phyloP scores from a whole-genome alignment of 2,329 filamentous ascomycete genomes.

The Phaeosphaeria sp. region DNA sequence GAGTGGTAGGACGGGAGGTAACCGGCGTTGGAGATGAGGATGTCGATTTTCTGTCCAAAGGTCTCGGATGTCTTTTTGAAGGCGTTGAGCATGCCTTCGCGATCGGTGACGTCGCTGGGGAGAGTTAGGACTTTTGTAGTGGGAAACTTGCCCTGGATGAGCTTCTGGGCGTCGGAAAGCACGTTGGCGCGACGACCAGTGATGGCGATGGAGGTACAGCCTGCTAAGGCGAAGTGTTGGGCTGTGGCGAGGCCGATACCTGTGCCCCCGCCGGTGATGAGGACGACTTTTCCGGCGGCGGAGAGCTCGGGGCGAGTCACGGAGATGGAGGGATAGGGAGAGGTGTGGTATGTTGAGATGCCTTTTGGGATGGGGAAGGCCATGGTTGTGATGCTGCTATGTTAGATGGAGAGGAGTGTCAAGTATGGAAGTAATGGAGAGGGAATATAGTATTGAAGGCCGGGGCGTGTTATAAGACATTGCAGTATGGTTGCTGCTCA shows the following conservation, averaged over 20 bases:
- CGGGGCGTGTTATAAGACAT: too few relatives aligned
- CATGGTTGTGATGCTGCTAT: neutral
- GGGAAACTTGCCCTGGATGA: neutral
- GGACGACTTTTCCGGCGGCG: slow-evolving; percentile 23
- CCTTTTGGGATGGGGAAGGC: neutral
- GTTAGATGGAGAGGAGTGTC: neutral
- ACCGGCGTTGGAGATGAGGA: slow-evolving; percentile 26
- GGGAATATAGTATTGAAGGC: too few relatives aligned
- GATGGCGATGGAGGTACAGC: slow-evolving; percentile 52
- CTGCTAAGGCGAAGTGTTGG: slow-evolving; percentile 52
- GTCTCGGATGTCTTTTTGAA: slow-evolving; percentile 16
- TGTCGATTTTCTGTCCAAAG: neutral
- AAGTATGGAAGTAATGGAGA: too few relatives aligned
- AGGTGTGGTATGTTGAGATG: slow-evolving; percentile 7
- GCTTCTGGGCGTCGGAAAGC: neutral
- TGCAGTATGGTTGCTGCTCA: neutral
- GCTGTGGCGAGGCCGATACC: slow-evolving; percentile 57
- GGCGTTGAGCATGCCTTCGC: slow-evolving; percentile 6
- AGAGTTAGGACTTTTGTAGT: slow-evolving; percentile 7
- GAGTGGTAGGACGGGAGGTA: neutral
- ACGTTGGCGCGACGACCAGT: slow-evolving; percentile 46
- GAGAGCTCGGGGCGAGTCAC: slow-evolving; percentile 36
- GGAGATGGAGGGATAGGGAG: slow-evolving; percentile 29
- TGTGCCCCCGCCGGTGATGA: slow-evolving; percentile 51
- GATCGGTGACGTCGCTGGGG: slow-evolving; percentile 14